Evolutionary conservation across 768 basidiomycete genomes (phyloP).

Genomic region (Boletus sensibilis): DNA sequence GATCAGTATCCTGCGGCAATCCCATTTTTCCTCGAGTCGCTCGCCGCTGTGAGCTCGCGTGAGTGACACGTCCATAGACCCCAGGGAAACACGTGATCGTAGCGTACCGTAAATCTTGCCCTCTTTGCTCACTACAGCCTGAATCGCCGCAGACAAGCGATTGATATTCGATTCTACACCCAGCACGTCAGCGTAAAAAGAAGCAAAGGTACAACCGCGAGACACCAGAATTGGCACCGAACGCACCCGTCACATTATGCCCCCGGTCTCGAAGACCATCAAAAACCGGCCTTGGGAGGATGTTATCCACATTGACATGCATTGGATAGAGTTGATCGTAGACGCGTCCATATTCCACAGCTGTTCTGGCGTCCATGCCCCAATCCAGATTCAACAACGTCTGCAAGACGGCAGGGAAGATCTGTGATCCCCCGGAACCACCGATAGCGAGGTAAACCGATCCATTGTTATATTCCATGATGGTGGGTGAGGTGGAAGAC

Average conservation of each 20-base stretch:
- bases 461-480: slow-evolving; percentile 75
- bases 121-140: slow-evolving; percentile 54
- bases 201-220: neutral
- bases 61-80: neutral
- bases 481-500: slow-evolving; percentile 79
- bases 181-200: neutral
- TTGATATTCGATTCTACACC: slow-evolving; percentile 60
- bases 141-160: slow-evolving; percentile 73
- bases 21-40: slow-evolving; percentile 93
- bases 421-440: slow-evolving; percentile 85
- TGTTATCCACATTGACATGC: slow-evolving; percentile 56
- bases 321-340: slow-evolving; percentile 85
- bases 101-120: slow-evolving; percentile 63
- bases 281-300: slow-evolving; percentile 56
- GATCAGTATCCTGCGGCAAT: slow-evolving; percentile 79
- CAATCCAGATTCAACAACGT: slow-evolving; percentile 71
- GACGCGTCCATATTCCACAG: slow-evolving; percentile 81
- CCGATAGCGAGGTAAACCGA: slow-evolving; percentile 74
- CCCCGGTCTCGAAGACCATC: slow-evolving; percentile 56
- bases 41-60: slow-evolving; percentile 55
- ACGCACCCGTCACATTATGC: slow-evolving; percentile 68
- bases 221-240: neutral
- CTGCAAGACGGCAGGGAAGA: slow-evolving; percentile 80
- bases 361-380: slow-evolving; percentile 74
- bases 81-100: neutral